Conservation (phyloP, 192 early-diverging fungal genomes). For the Podila horticola region DNA sequence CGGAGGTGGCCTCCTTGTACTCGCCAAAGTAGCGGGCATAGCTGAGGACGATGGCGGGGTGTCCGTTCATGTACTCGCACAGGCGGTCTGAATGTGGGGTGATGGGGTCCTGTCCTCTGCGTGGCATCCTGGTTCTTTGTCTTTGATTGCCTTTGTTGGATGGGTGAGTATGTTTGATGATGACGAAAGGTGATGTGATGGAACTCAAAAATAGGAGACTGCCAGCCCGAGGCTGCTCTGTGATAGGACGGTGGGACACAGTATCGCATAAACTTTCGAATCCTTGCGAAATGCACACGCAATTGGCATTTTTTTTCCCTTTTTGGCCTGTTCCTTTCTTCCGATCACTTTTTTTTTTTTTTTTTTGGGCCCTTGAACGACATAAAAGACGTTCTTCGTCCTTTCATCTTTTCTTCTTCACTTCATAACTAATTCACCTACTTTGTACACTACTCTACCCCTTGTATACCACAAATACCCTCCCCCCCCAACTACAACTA, state of each 20-base stretch:
- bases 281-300: not conserved
- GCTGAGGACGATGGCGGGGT: slow-evolving; percentile 19
- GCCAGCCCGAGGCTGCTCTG: no score
- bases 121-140: slow-evolving; percentile 2
- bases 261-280: no score
- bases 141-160: not conserved
- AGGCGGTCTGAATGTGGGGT: slow-evolving; percentile 1
- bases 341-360: not conserved
- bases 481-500: not conserved
- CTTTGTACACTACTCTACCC: not conserved
- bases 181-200: no score
- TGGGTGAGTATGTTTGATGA: not conserved
- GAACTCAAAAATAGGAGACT: no score
- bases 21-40: slow-evolving; percentile 52
- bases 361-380: not conserved
- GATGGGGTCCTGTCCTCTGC: slow-evolving; percentile 3
- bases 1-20: slow-evolving; percentile 11
- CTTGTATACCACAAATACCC: not conserved
- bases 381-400: not conserved
- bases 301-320: slow-evolving; percentile 4
- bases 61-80: slow-evolving; percentile 25
- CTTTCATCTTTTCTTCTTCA: not conserved
- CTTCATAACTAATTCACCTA: not conserved
- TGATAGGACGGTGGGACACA: no score
- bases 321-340: not conserved